phyloP scores from a whole-genome alignment of 2,329 filamentous ascomycete genomes.

The Aspergillus sp. region DNA sequence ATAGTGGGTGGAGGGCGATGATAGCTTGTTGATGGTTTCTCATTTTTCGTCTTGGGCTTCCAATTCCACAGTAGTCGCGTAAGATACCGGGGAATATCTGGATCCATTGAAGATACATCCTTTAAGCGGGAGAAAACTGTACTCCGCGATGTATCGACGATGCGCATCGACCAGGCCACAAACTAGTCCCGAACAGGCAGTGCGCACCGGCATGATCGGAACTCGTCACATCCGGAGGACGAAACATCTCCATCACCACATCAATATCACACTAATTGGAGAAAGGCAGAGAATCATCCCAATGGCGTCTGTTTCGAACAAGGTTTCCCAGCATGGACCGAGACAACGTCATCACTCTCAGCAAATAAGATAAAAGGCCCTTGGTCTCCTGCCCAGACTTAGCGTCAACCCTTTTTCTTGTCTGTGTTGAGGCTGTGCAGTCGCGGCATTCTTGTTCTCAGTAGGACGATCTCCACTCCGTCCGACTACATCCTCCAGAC shows the following conservation, averaged over 20 bases:
- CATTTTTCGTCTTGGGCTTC: background rate
- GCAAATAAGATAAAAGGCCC: background rate
- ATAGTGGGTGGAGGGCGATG: background rate
- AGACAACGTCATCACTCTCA: background rate
- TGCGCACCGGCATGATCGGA: no score
- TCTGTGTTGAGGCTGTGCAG: constrained; percentile 2
- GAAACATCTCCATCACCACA: background rate
- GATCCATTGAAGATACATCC: no score
- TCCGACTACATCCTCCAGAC: no score
- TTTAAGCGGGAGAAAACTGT: no score
- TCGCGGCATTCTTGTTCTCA: background rate
- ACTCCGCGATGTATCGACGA: no score
- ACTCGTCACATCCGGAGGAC: background rate
- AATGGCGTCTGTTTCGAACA: background rate
- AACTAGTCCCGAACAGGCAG: no score
- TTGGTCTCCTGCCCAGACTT: background rate
- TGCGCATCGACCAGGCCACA: no score
- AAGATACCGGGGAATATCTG: no score
- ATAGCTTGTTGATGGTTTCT: background rate
- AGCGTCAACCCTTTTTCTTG: background rate
- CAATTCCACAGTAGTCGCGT: no score
- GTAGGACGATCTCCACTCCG: no score
- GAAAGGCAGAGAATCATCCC: background rate
- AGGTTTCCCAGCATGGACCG: background rate
- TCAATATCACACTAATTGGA: background rate